A percentile compares a stretch with the other conserved stretches of the same genome.
These are phyloP conservation scores for Phytophthora hybrid DNA, from an alignment of 352 stramenopile species.

Conservation along the genomic window DNA sequence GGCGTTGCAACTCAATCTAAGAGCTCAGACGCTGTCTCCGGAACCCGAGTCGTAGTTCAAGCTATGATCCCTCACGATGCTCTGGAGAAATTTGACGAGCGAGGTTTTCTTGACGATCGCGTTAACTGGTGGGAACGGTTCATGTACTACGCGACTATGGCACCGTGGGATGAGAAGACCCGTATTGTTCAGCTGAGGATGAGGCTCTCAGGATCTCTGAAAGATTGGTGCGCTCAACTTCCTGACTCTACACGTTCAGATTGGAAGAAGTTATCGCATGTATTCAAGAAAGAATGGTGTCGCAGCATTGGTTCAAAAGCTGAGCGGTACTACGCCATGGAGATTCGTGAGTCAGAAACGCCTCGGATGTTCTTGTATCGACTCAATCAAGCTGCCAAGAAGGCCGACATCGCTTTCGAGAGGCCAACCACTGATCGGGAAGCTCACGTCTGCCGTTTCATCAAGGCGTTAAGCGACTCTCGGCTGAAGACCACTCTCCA, in stretches of 20 bases:
- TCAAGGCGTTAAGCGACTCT: background rate
- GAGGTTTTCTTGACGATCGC: background rate
- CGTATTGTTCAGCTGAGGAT: background rate
- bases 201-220: background rate
- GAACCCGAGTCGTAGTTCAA: no score
- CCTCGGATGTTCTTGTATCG: background rate
- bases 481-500: background rate
- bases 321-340: background rate
- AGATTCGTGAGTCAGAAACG: background rate
- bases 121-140: constrained; percentile 11
- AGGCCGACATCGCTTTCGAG: background rate
- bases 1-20: no score
- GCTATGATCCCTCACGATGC: no score
- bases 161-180: background rate
- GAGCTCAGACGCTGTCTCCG: no score
- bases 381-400: background rate
- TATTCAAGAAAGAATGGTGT: background rate
- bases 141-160: constrained; percentile 10
- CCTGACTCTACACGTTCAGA: background rate
- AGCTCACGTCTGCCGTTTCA: background rate
- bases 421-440: background rate
- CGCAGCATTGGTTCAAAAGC: background rate
- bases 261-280: background rate
- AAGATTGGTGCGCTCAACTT: background rate
- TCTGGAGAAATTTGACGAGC: background rate